These are phyloP conservation scores for Dictyostelium brefeldianum DNA, from an alignment of 78 protist species.

Conservation along the genomic window DNA sequence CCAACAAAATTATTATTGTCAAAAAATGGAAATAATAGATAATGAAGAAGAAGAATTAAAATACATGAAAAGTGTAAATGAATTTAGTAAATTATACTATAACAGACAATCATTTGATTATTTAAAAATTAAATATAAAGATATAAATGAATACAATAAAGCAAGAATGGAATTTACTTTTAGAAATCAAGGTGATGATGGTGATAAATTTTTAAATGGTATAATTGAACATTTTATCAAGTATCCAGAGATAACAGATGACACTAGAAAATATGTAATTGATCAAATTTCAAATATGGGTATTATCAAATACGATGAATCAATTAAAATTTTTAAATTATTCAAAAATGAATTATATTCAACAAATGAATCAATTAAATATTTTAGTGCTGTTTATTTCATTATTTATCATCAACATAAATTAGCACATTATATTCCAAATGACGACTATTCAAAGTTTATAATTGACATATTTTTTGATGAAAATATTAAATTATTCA, in stretches of 20 bases:
- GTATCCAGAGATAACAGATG: neutral
- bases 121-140: neutral
- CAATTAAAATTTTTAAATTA: neutral
- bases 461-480: neutral
- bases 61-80: neutral
- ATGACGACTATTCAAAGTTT: neutral
- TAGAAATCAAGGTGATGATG: neutral
- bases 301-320: neutral
- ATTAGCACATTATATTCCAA: neutral
- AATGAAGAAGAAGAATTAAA: neutral
- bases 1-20: no score
- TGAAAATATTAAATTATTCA: neutral
- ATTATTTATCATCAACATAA: constrained; percentile 17
- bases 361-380: neutral
- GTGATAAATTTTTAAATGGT: neutral
- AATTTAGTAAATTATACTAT: constrained; percentile 1
- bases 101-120: constrained; percentile 1
- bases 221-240: neutral
- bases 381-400: neutral
- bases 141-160: neutral
- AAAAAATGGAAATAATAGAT: neutral
- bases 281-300: neutral
- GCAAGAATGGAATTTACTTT: neutral
- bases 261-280: neutral
- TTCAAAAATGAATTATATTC: neutral